Conservation (phyloP, 768 basidiomycete genomes). For the Hygrocybe coccinea region DNA sequence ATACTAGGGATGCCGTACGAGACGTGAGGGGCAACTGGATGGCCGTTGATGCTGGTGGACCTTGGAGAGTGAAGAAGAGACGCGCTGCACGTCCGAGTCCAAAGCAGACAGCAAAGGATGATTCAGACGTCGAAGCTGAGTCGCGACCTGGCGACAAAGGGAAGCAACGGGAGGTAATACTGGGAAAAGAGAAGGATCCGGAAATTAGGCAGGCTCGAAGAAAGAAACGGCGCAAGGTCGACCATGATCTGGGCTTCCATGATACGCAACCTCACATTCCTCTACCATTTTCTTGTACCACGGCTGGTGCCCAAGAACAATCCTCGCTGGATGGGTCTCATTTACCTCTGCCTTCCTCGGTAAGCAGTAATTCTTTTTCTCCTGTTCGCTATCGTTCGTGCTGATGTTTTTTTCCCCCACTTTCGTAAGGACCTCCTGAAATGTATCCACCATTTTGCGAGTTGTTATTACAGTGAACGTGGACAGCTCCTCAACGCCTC, state of each 20-base stretch:
- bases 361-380: conserved; percentile 32
- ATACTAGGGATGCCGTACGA: conserved; percentile 33
- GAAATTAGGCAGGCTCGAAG: conserved; percentile 21
- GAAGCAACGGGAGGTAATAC: not conserved
- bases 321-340: not conserved
- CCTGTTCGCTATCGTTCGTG: conserved; percentile 7
- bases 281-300: not conserved
- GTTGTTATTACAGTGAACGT: conserved; percentile 53
- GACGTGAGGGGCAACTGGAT: conserved; percentile 60
- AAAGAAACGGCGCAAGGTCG: conserved; percentile 43
- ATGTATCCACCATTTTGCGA: conserved; percentile 44
- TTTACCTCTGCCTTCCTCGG: conserved; percentile 45
- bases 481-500: conserved; percentile 54
- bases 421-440: conserved; percentile 44
- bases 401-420: conserved; percentile 2
- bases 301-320: too few relatives aligned
- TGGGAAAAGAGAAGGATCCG: conserved; percentile 17
- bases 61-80: conserved; percentile 36
- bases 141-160: conserved; percentile 12
- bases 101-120: conserved; percentile 19
- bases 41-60: conserved; percentile 61
- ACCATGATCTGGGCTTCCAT: conserved; percentile 51
- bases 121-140: conserved; percentile 13
- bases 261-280: conserved; percentile 26
- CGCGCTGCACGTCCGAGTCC: conserved; percentile 23